Base-by-base conservation (phyloP, 306 rosid species). In the Mimosa bimucronata region DNA sequence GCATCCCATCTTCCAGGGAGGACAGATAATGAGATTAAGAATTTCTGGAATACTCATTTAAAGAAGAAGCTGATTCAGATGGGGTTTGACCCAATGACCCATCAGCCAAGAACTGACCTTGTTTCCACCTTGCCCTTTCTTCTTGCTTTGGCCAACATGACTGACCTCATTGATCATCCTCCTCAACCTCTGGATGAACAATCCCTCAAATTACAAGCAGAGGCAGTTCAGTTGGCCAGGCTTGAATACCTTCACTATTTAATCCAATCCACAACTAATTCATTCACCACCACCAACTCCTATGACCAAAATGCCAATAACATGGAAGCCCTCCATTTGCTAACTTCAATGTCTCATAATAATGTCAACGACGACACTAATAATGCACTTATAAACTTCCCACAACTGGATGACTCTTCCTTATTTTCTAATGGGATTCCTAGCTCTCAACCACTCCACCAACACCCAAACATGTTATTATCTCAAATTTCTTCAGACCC, bases 21-120 rank as follows among this genome's bases (percentile, higher is more conserved):
- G 48, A 92, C 95, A 0, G 97, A 91, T 71, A 92, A 92, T 42
- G 97, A 92, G 77, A 92, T 92, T 7, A 92, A 92, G 82, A 92
- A 92, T 46, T 92, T 91, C 88, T 92, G 97, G 97, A 92, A 92
- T 34, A 92, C 97, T 11, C 97, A 92, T 74, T 62, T 92, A 67
- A 91, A 89, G 91, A 92, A 92, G 70, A 92, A 91, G 86, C 78
- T 92, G 55, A 92, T 91, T 83, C 96, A 89, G 80, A 92, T 92
- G 96, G 97, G 97, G 18, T 85, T 91, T 60, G 97, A 92, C 86
- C 94, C 94, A 83, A 91, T 87, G 91, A 92, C 96, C n/a, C 97
- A 92, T 64, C 94, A 92, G 25, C 97, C 96, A 46, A 92, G 96
- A 88, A 89, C 91, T n/a, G 96, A 92, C 80, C 90, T 89, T 28